Percentiles rank a stretch among this genome's conserved stretches.
Evolutionary conservation across 225 moss, liverwort and hornwort genomes (phyloP).

Genomic region (Polytrichum commune): DNA sequence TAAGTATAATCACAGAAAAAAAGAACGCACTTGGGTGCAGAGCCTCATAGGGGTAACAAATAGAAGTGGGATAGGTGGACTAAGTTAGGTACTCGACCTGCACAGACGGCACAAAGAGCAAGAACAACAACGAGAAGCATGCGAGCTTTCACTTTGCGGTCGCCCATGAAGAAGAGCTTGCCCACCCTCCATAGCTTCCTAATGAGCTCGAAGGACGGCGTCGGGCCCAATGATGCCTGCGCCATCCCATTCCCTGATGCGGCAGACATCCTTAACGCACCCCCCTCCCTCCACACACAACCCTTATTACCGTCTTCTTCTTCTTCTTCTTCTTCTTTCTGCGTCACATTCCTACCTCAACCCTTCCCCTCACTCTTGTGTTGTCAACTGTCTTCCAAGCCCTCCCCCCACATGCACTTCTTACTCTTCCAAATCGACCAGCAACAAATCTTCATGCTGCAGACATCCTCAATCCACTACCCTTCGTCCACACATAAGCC

Average conservation of each 20-base stretch:
- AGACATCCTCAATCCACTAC: conserved; percentile 14
- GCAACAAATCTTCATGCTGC: conserved; percentile 14
- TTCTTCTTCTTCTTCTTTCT: background rate
- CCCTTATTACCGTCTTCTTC: background rate
- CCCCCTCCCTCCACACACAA: background rate
- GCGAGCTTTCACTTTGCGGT: conserved; percentile 42
- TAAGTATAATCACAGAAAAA: too few relatives aligned
- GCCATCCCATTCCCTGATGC: conserved; percentile 20
- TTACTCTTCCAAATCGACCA: too few relatives aligned
- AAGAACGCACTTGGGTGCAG: too few relatives aligned
- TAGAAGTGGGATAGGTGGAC: too few relatives aligned
- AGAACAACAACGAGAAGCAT: conserved; percentile 38
- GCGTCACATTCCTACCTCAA: background rate
- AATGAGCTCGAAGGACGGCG: conserved; percentile 57
- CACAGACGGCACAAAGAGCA: conserved; percentile 49
- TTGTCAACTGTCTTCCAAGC: too few relatives aligned
- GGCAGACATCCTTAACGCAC: conserved; percentile 18
- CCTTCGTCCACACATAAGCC: background rate
- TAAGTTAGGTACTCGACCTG: conserved; percentile 22
- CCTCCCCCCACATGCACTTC: too few relatives aligned
- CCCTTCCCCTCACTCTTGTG: too few relatives aligned
- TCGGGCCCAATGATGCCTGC: conserved; percentile 31
- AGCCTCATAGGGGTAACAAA: too few relatives aligned
- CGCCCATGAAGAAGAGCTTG: conserved; percentile 73
- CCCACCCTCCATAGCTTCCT: conserved; percentile 85